Evolutionary conservation across 75 land plant species (phyloP).

Genomic region (Cryptomeria japonica): DNA sequence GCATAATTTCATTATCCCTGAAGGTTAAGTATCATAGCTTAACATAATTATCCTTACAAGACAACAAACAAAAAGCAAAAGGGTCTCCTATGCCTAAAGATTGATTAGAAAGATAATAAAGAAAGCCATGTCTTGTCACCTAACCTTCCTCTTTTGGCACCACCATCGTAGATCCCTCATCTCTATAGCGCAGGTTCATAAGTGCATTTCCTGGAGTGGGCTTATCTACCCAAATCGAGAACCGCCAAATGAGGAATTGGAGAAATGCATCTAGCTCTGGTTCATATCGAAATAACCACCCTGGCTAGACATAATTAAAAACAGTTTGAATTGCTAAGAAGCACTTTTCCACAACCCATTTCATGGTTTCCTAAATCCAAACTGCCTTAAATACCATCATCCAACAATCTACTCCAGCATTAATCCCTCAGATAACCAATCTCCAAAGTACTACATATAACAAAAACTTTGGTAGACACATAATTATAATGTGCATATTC

Average conservation of each 20-base stretch:
- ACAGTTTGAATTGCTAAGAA: not conserved
- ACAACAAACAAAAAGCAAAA: not conserved
- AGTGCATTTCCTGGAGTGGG: constrained; percentile 97
- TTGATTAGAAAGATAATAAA: constrained; percentile 4
- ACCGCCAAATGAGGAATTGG: constrained; percentile 95
- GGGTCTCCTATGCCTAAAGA: not conserved
- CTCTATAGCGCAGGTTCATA: constrained; percentile 93
- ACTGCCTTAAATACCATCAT: not conserved
- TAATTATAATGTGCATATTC: not conserved
- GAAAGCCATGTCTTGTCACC: not conserved
- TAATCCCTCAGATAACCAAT: not conserved
- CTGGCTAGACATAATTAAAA: constrained; percentile 80
- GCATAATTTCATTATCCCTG: not conserved
- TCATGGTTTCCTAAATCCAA: not conserved
- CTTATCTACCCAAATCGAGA: constrained; percentile 97
- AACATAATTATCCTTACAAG: not conserved
- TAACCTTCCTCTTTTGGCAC: constrained; percentile 46
- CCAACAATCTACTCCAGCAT: constrained; percentile 3
- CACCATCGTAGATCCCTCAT: constrained; percentile 54
- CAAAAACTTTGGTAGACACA: constrained; percentile 2
- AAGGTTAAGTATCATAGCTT: not conserved
- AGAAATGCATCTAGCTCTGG: constrained; percentile 92
- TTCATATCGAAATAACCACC: constrained; percentile 90
- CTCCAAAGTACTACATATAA: not conserved
- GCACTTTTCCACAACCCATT: not conserved